Conservation (phyloP, 257 asterid species). For the Capsicum chinense region DNA sequence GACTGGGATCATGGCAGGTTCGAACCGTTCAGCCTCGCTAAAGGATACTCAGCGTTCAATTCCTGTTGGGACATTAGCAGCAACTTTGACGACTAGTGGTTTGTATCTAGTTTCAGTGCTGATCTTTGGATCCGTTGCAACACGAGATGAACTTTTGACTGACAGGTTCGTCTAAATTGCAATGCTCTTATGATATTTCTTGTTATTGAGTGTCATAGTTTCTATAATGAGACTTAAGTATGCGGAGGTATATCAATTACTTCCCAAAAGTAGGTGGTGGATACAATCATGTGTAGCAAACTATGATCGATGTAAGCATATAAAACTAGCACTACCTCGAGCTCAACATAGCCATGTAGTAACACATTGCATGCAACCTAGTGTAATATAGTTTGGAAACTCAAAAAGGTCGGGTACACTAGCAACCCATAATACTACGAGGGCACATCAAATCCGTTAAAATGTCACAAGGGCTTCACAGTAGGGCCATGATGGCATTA, state of each 20-base stretch:
- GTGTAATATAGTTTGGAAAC: not conserved
- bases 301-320: slow-evolving; percentile 10
- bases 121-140: slow-evolving; percentile 94
- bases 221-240: not conserved
- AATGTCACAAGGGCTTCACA: not conserved
- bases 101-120: slow-evolving; percentile 78
- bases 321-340: slow-evolving; percentile 3
- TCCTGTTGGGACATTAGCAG: slow-evolving; percentile 94
- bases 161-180: slow-evolving; percentile 65
- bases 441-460: not conserved
- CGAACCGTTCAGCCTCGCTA: slow-evolving; percentile 98
- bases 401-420: not conserved
- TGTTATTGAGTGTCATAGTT: slow-evolving; percentile 13
- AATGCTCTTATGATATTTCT: slow-evolving; percentile 19
- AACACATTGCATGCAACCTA: not conserved
- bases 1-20: slow-evolving; percentile 99
- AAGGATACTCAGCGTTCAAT: slow-evolving; percentile 99
- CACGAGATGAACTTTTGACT: slow-evolving; percentile 90
- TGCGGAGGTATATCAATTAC: not conserved
- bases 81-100: slow-evolving; percentile 77
- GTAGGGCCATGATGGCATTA: not conserved
- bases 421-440: not conserved
- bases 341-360: not conserved
- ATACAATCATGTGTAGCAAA: not conserved
- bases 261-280: slow-evolving; percentile 21